These are phyloP conservation scores for Ophiostoma ulmi DNA, from an alignment of 2,329 filamentous ascomycete species.

Conservation along the genomic window DNA sequence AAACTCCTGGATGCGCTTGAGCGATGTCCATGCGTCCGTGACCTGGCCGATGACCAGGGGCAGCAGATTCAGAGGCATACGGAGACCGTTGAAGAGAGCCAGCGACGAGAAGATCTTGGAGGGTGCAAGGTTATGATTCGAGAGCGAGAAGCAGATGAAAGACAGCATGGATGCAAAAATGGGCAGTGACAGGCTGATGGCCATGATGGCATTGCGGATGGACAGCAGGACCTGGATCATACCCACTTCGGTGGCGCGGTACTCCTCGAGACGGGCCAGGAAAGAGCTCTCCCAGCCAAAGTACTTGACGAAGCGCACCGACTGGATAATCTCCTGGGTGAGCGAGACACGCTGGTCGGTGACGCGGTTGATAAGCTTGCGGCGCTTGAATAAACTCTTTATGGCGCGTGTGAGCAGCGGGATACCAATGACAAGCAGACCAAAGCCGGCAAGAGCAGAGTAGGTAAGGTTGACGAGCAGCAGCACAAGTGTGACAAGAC, in stretches of 20 bases:
- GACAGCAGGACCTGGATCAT: slow-evolving; percentile 79
- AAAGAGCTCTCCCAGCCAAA: slow-evolving; percentile 95
- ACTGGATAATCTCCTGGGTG: slow-evolving; percentile 86
- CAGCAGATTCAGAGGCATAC: slow-evolving; percentile 83
- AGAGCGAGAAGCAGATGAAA: slow-evolving; percentile 75
- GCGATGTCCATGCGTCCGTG: slow-evolving; percentile 80
- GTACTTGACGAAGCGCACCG: slow-evolving; percentile 91
- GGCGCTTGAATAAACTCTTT: slow-evolving; percentile 66
- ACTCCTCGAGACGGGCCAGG: slow-evolving; percentile 65
- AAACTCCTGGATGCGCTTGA: slow-evolving; percentile 83
- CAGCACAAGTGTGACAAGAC: slow-evolving; percentile 71
- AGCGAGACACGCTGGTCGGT: slow-evolving; percentile 88
- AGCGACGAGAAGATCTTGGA: slow-evolving; percentile 87
- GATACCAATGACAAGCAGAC: slow-evolving; percentile 69
- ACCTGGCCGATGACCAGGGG: slow-evolving; percentile 84
- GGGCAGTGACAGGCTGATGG: slow-evolving; percentile 77
- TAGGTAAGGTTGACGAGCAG: slow-evolving; percentile 84
- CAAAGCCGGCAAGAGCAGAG: slow-evolving; percentile 84
- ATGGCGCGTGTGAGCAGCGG: slow-evolving; percentile 74
- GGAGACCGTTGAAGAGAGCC: slow-evolving; percentile 85
- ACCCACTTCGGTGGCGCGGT: slow-evolving; percentile 70
- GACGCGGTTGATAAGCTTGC: slow-evolving; percentile 81
- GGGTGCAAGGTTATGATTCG: slow-evolving; percentile 63
- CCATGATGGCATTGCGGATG: slow-evolving; percentile 79
- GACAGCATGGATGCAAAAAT: slow-evolving; percentile 93